These are phyloP conservation scores for Mortierella antarctica DNA, from an alignment of 192 early-diverging fungal species.

Conservation along the genomic window DNA sequence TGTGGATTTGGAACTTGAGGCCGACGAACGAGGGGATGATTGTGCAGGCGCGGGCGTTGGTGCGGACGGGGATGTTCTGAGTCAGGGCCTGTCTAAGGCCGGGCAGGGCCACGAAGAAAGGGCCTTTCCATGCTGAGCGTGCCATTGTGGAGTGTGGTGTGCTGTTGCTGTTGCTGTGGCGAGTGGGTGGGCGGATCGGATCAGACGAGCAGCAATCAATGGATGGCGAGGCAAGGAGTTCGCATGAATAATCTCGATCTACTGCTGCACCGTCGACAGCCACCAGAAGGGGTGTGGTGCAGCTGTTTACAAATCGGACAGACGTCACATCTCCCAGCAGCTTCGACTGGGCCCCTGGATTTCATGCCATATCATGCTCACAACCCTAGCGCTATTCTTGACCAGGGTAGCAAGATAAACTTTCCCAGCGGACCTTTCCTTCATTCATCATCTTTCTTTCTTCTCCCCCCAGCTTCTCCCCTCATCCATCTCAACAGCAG, in stretches of 20 bases:
- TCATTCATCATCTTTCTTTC: slow-evolving; percentile 1
- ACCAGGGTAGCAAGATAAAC: no score
- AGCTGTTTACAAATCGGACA: no score
- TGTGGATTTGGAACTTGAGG: slow-evolving; percentile 90
- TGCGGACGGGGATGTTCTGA: slow-evolving; percentile 73
- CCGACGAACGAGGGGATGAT: slow-evolving; percentile 93
- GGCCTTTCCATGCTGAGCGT: slow-evolving; percentile 80
- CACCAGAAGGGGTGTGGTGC: no score
- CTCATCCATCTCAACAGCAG: slow-evolving; percentile 6
- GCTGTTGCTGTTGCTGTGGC: not conserved
- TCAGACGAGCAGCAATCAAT: no score
- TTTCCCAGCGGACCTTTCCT: not conserved
- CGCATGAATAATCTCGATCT: no score
- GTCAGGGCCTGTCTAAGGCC: slow-evolving; percentile 71
- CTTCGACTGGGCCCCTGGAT: no score
- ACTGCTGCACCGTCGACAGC: no score
- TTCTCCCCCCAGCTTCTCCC: not conserved
- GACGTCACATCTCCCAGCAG: no score
- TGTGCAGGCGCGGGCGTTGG: slow-evolving; percentile 83
- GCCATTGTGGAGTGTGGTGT: slow-evolving; percentile 44
- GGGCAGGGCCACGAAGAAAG: slow-evolving; percentile 64
- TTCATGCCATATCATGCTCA: no score
- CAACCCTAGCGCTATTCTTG: no score
- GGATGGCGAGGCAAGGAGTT: no score
- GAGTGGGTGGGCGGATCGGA: slow-evolving; percentile 4